These are phyloP conservation scores for Medicago ruthenica DNA, from an alignment of 306 rosid species.

Conservation along the genomic window DNA sequence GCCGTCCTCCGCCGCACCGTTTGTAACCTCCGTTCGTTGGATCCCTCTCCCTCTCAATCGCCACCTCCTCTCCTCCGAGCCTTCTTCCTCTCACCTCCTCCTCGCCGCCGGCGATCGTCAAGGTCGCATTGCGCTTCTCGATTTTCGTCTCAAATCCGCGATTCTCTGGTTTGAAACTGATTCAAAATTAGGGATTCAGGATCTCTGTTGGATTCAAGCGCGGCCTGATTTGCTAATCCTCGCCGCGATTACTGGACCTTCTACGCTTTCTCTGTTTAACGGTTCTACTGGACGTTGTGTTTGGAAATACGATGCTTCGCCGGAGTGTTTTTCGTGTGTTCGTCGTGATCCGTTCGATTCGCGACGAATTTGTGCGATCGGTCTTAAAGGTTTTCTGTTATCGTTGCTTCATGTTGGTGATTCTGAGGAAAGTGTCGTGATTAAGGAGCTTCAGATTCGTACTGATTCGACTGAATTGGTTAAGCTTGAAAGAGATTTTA, in stretches of 20 bases:
- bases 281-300: slow-evolving; percentile 72
- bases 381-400: slow-evolving; percentile 79
- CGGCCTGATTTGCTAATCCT: slow-evolving; percentile 70
- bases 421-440: slow-evolving; percentile 57
- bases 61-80: slow-evolving; percentile 84
- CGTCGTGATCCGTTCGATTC: slow-evolving; percentile 95
- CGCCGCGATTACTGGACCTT: slow-evolving; percentile 77
- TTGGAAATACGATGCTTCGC: slow-evolving; percentile 88
- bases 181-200: slow-evolving; percentile 68
- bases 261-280: slow-evolving; percentile 69
- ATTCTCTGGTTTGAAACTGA: slow-evolving; percentile 80
- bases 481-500: slow-evolving; percentile 72
- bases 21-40: slow-evolving; percentile 92
- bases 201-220: slow-evolving; percentile 90
- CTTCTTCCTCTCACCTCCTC: slow-evolving; percentile 83
- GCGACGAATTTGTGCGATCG: slow-evolving; percentile 75
- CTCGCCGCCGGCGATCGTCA: slow-evolving; percentile 91
- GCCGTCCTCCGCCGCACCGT: slow-evolving; percentile 66
- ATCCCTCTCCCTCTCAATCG: slow-evolving; percentile 78
- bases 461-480: slow-evolving; percentile 63
- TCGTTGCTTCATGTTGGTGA: slow-evolving; percentile 73
- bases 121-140: slow-evolving; percentile 87
- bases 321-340: slow-evolving; percentile 69
- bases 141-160: slow-evolving; percentile 65
- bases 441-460: slow-evolving; percentile 73